Conservation (phyloP, 768 basidiomycete species). For the Pleurotus ostreatus region DNA sequence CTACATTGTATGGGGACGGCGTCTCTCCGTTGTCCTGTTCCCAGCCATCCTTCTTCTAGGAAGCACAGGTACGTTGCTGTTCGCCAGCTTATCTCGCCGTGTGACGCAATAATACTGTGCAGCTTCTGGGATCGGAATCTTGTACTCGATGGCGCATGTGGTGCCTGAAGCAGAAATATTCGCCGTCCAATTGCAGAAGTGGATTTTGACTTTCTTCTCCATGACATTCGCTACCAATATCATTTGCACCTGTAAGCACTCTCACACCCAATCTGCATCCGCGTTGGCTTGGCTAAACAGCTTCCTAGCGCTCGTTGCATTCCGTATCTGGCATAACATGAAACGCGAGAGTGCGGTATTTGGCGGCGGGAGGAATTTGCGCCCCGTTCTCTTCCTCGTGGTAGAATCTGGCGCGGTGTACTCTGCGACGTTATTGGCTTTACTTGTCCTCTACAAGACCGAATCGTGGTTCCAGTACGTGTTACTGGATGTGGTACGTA, state of each 20-base stretch:
- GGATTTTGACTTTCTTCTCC: slow-evolving; percentile 36
- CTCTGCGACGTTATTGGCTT: slow-evolving; percentile 25
- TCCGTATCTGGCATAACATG: slow-evolving; percentile 29
- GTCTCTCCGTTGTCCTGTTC: slow-evolving; percentile 18
- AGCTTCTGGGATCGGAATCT: slow-evolving; percentile 26
- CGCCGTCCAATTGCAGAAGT: slow-evolving; percentile 24
- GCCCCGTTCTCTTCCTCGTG: slow-evolving; percentile 29
- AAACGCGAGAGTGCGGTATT: slow-evolving; percentile 19
- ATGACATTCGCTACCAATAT: slow-evolving; percentile 33
- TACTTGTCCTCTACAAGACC: slow-evolving; percentile 28
- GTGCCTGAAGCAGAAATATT: slow-evolving; percentile 27
- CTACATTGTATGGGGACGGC: slow-evolving; percentile 28
- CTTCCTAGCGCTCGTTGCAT: slow-evolving; percentile 24
- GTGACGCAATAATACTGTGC: background rate
- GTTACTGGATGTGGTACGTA: slow-evolving; percentile 29
- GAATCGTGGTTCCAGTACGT: slow-evolving; percentile 33
- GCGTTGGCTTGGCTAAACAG: too few relatives aligned
- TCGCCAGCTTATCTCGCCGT: background rate
- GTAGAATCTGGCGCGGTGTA: slow-evolving; percentile 35
- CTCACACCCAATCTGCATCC: too few relatives aligned
- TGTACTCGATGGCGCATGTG: slow-evolving; percentile 26
- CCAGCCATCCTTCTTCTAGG: slow-evolving; percentile 24
- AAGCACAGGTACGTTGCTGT: slow-evolving; percentile 21
- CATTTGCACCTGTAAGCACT: slow-evolving; percentile 27
- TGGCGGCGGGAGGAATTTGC: slow-evolving; percentile 17